Evolutionary conservation across 352 stramenopile species (phyloP), one percentile per base, ranked within the genome.

Genomic region (Globisporangium radiosum): DNA sequence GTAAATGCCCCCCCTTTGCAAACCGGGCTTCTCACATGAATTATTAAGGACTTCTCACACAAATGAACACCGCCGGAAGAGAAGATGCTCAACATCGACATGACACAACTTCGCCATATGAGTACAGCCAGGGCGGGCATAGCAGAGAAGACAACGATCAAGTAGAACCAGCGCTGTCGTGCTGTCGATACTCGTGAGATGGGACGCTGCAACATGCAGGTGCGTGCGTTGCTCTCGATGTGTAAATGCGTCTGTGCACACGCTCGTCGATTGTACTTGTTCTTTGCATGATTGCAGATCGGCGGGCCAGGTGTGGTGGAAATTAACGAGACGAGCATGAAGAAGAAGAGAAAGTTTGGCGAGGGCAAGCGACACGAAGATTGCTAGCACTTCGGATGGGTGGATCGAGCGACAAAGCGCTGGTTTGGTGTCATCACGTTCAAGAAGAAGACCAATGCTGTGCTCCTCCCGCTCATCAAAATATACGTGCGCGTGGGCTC

Each of bases 301-400:
- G 47, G 7, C 19, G 47, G n/a, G 5, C 47, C 19, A 36, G 47
- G 47, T 4, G 5, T 51, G 0, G 19, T 51, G 6, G 47, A 51
- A 51, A 51, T 37, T n/a, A n/a, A 51, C 7, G 47, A 51, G n/a
- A 37, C 47, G 9, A 51, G 17, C 17, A n/a, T 51, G n/a, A 51
- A 51, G n/a, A 56, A 38, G n/a, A 52, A 59, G 38, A 52, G 10
- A 19, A 57, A 52, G 33, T 37, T 13, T 33, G 33, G 33, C n/a
- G 25, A 64, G 4, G 38, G 5, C 14, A 40, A 49, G 4, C 39
- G 45, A 25, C 17, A 51, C 47, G 47, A 25, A 10, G 47, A 51
- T 10, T 50, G 47, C n/a, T 37, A n/a, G 47, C 47, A 36, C 5
- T 51, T 51, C 7, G 19, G 47, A 3, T 14, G 47, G 0, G 47